Conservation (phyloP, 306 rosid genomes). For the Begonia loranthoides region DNA sequence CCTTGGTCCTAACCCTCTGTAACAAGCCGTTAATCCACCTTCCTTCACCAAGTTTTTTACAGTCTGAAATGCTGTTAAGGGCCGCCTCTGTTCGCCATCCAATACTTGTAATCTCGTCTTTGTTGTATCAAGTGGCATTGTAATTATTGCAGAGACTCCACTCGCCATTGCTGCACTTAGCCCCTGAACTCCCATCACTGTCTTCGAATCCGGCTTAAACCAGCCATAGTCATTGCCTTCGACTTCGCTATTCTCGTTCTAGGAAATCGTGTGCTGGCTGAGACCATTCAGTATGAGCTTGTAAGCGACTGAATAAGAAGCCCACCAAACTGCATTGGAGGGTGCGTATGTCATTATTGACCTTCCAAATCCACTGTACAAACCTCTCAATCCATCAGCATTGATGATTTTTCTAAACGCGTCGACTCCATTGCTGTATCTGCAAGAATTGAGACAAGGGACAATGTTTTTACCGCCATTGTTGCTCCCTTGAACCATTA, state of each 20-base stretch:
- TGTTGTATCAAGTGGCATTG: slow-evolving; percentile 83
- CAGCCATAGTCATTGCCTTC: slow-evolving; percentile 15
- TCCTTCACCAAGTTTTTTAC: slow-evolving; percentile 60
- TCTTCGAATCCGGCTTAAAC: slow-evolving; percentile 42
- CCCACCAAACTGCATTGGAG: slow-evolving; percentile 98
- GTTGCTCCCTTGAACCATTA: slow-evolving; percentile 65
- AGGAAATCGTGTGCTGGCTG: slow-evolving; percentile 40
- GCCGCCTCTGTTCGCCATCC: slow-evolving; percentile 55
- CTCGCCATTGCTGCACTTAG: slow-evolving; percentile 84
- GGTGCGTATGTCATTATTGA: slow-evolving; percentile 85
- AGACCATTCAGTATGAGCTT: slow-evolving; percentile 60
- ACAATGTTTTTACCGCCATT: slow-evolving; percentile 15
- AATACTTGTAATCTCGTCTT: slow-evolving; percentile 91
- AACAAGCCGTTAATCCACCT: slow-evolving; percentile 81
- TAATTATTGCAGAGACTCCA: slow-evolving; percentile 77
- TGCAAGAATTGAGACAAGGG: slow-evolving; percentile 29
- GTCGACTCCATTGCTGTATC: slow-evolving; percentile 68
- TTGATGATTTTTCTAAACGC: slow-evolving; percentile 62
- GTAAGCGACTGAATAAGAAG: slow-evolving; percentile 77
- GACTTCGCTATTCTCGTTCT: slow-evolving; percentile 13
- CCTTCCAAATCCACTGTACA: slow-evolving; percentile 88
- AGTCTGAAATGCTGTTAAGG: slow-evolving; percentile 51
- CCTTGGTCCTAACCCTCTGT: slow-evolving; percentile 89
- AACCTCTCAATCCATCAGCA: slow-evolving; percentile 70
- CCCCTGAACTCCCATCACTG: slow-evolving; percentile 60